A percentile compares a stretch with the other conserved stretches of the same genome.
Conservation (phyloP, 345 rosid genomes). For the Melastoma malabathricum region DNA sequence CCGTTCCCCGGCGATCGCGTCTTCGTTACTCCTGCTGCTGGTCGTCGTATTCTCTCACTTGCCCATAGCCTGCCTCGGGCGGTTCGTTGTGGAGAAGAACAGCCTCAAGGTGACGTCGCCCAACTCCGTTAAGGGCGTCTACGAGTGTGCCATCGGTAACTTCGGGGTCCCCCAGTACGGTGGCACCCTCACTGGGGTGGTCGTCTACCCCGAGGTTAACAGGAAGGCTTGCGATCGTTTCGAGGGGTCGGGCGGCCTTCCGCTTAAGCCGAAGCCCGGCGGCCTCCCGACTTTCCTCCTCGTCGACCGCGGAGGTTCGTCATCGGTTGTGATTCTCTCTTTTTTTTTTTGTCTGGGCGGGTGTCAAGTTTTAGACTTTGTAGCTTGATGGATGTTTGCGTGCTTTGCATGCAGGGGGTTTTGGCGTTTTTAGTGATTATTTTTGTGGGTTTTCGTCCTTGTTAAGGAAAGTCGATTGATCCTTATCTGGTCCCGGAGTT, state of each 20-base stretch:
- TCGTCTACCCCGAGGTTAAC: constrained; percentile 38
- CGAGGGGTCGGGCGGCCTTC: constrained; percentile 24
- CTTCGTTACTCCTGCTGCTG: neutral
- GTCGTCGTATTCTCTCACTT: constrained; percentile 3
- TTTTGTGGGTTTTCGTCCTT: too few species aligned
- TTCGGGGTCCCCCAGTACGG: constrained; percentile 52
- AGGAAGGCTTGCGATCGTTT: constrained; percentile 39
- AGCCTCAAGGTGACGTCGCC: constrained; percentile 46
- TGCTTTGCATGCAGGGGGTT: too few species aligned
- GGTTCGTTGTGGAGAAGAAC: constrained; percentile 50
- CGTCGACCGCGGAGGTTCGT: constrained; percentile 48
- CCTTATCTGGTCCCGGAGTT: too few species aligned
- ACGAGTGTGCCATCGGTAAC: constrained; percentile 47
- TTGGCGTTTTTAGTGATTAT: too few species aligned
- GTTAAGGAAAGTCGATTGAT: too few species aligned
- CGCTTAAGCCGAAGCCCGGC: constrained; percentile 34
- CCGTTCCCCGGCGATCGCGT: too few species aligned
- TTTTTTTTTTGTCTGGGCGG: neutral
- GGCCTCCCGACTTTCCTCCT: constrained; percentile 33
- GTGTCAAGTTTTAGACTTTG: neutral
- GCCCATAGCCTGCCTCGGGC: constrained; percentile 7
- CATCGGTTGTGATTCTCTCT: neutral
- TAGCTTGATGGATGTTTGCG: neutral
- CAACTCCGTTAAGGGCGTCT: constrained; percentile 26
- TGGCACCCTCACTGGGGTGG: constrained; percentile 37